These are phyloP conservation scores for Penicillium dipodomyicola DNA, from an alignment of 495 filamentous ascomycete genomes.

Conservation along the genomic window DNA sequence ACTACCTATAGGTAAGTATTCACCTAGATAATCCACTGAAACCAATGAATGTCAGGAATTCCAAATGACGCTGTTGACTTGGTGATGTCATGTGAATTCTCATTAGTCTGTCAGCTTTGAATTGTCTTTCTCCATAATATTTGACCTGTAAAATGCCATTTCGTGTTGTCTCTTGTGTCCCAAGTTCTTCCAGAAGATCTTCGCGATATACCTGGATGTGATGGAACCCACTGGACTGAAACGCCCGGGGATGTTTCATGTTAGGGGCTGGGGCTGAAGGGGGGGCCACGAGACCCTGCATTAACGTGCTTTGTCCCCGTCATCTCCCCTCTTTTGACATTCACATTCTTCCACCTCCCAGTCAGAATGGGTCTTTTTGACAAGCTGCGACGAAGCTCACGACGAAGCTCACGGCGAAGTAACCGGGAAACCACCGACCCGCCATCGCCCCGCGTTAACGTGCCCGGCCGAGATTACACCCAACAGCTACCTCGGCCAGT, in stretches of 20 bases:
- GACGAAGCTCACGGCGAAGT: constrained; percentile 21
- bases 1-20: no score
- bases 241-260: constrained; percentile 22
- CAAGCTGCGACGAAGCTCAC: constrained; percentile 35
- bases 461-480: constrained; percentile 43
- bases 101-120: neutral
- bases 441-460: constrained; percentile 20
- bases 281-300: constrained; percentile 11
- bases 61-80: neutral
- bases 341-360: constrained; percentile 4
- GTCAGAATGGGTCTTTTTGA: constrained; percentile 40
- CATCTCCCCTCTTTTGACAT: neutral
- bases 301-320: constrained; percentile 13
- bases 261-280: constrained; percentile 4
- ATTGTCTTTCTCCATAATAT: neutral
- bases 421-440: constrained; percentile 25
- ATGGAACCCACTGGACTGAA: neutral
- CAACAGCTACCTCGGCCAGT: constrained; percentile 58
- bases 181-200: neutral
- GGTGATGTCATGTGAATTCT: neutral
- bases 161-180: neutral
- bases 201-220: neutral
- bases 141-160: neutral
- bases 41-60: neutral
- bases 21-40: neutral